These are phyloP conservation scores for Hordeum marinum DNA, from an alignment of 176 grass and related monocot genomes.

Conservation along the genomic window DNA sequence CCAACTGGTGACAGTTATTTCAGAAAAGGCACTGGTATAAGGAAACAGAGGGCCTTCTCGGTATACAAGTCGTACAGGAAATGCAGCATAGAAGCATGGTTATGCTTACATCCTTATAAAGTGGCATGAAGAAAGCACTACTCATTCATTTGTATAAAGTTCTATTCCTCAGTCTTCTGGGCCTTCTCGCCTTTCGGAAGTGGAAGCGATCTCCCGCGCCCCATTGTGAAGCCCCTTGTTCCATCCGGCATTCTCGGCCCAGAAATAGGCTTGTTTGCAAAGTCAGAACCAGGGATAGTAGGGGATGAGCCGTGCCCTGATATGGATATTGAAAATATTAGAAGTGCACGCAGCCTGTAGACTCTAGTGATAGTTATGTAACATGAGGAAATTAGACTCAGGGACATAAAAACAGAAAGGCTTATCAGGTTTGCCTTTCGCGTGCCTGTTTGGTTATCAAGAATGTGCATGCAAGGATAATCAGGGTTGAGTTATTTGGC, in stretches of 20 bases:
- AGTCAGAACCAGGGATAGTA: constrained; percentile 27
- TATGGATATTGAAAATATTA: background rate
- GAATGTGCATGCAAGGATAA: background rate
- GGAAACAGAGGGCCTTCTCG: background rate
- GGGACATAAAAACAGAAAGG: background rate
- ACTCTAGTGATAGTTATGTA: background rate
- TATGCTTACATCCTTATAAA: background rate
- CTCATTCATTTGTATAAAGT: background rate
- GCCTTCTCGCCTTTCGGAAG: constrained; percentile 9
- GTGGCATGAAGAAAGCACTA: too few species aligned
- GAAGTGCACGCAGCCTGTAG: background rate
- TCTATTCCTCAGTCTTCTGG: constrained; percentile 25
- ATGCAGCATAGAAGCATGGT: background rate
- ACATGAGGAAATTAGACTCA: background rate
- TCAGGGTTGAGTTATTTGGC: background rate
- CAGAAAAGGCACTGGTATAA: background rate
- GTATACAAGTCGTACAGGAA: background rate
- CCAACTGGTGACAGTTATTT: background rate
- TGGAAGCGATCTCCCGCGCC: constrained; percentile 57
- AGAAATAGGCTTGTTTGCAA: constrained; percentile 57
- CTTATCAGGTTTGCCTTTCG: background rate
- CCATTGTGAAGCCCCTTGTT: constrained; percentile 69
- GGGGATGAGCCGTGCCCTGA: background rate
- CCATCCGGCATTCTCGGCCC: constrained; percentile 91
- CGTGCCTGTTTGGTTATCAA: background rate